Conservation (phyloP, 2,329 filamentous ascomycete species). For the Colletotrichum sp. region DNA sequence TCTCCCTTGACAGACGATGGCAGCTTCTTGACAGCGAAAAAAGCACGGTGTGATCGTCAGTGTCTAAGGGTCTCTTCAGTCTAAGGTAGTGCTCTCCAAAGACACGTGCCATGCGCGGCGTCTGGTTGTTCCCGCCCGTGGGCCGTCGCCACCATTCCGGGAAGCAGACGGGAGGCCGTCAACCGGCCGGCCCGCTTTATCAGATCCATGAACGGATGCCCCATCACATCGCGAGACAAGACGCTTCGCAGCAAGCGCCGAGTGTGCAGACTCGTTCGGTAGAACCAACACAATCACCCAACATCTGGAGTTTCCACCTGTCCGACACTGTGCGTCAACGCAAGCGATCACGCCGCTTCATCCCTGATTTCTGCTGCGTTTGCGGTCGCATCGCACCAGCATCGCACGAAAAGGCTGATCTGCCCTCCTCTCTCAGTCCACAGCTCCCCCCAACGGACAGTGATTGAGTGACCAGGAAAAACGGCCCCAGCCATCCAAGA, state of each 20-base stretch:
- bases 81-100: not conserved
- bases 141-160: not conserved
- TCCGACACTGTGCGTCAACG: not conserved
- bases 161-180: not conserved
- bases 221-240: not conserved
- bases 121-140: not conserved
- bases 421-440: not conserved
- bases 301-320: not conserved
- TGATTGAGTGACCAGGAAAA: not conserved
- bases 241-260: slow-evolving; percentile 5
- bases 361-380: not conserved
- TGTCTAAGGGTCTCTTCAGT: not conserved
- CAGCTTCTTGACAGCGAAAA: not conserved
- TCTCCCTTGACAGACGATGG: not conserved
- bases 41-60: not conserved
- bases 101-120: not conserved
- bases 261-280: not conserved
- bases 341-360: not conserved
- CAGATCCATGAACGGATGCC: not conserved
- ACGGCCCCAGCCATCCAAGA: not conserved
- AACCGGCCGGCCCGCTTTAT: not conserved
- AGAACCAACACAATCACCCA: not conserved
- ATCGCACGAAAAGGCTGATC: slow-evolving; percentile 11
- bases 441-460: not conserved
- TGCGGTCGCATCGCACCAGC: slow-evolving; percentile 14